Base-by-base conservation (phyloP, 768 basidiomycete genomes). In the Mycena olivaceomarginata region DNA sequence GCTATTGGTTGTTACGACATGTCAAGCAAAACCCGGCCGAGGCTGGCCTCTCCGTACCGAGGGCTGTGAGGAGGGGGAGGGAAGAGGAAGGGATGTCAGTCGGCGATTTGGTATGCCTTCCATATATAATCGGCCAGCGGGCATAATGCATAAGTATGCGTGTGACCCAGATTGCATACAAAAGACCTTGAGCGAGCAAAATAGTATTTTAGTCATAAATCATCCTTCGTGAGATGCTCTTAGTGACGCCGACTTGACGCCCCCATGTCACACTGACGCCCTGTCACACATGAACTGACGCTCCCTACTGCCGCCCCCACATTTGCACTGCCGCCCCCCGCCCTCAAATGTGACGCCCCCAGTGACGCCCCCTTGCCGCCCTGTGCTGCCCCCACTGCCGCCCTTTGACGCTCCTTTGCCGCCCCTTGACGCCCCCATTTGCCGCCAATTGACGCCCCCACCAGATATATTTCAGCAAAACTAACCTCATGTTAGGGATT, bases 201-300 rank as follows among this genome's bases (percentile, higher is more conserved):
- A 51, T 51, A 51, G 15, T 18, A 51, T 8, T 51, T 51, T 51
- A 51, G 48, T 51, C 48, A 51, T 51, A 51, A 51, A 51, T 16
- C 15, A 51, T 51, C 15, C 48, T 11, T 51, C 18, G 48, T 51
- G 48, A 18, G 48, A 51, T 18, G 48, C 48, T 16, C 48, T 51
- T 51, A 51, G 48, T 51, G 48, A 51, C 48, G 48, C 48, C 43
- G 12, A 43, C 43, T n/a, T n/a, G n/a, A n/a, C n/a, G n/a, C n/a
- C n/a, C n/a, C n/a, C n/a, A 43, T 51, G 48, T 51, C 48, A 51
- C 48, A 51, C 48, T 51, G 48, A 51, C 48, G 48, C 48, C 48
- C 16, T 51, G 48, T 51, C 48, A 51, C 48, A 16, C 48, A 51
- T 51, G 48, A 51, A 51, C 48, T 51, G 48, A 51, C 48, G 48